Evolutionary conservation across 164 flowering plant genomes (phyloP).

Genomic region (Malania oleifera): DNA sequence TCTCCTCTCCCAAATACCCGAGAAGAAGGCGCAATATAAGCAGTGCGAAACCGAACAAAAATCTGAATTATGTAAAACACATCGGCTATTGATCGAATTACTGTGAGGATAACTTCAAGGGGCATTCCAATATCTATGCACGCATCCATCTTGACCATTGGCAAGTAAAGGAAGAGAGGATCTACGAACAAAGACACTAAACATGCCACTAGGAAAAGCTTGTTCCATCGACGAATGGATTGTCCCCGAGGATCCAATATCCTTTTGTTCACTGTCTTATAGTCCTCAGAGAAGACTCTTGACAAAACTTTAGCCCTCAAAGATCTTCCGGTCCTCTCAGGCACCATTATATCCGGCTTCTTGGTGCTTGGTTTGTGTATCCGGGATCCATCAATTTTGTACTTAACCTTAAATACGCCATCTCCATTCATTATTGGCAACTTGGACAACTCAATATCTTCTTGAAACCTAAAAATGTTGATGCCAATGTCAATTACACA

Average conservation of each 20-base stretch:
- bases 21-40: constrained; percentile 89
- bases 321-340: constrained; percentile 29
- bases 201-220: constrained; percentile 68
- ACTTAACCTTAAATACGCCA: constrained; percentile 31
- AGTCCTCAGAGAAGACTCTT: constrained; percentile 89
- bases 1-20: constrained; percentile 97
- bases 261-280: constrained; percentile 54
- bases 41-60: constrained; percentile 66
- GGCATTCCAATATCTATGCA: constrained; percentile 55
- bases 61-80: constrained; percentile 68
- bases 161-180: constrained; percentile 81
- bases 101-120: constrained; percentile 54
- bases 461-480: constrained; percentile 43
- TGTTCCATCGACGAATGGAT: constrained; percentile 67
- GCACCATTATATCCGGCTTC: constrained; percentile 5
- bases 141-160: constrained; percentile 30
- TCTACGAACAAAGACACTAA: constrained; percentile 83
- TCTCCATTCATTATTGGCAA: constrained; percentile 26
- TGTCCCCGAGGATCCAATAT: constrained; percentile 82
- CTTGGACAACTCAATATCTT: constrained; percentile 41
- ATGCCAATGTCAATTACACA: neutral
- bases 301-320: constrained; percentile 71
- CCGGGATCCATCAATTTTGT: constrained; percentile 45
- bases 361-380: constrained; percentile 21
- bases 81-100: constrained; percentile 65